Evolutionary conservation across 2,329 filamentous ascomycete genomes (phyloP).

Genomic region (Fusarium secorum): DNA sequence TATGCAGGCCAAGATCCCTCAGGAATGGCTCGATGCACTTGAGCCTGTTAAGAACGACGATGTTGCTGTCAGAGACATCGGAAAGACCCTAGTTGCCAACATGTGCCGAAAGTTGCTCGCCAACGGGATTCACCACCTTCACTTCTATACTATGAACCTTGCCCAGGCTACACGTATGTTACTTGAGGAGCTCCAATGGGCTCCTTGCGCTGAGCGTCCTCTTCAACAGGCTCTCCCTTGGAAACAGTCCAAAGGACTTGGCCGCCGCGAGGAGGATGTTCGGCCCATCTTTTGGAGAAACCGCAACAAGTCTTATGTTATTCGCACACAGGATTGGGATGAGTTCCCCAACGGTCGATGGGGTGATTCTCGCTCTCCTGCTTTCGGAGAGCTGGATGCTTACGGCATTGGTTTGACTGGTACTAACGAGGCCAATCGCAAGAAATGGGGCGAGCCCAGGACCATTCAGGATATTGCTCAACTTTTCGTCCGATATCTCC

Average conservation of each 20-base stretch:
- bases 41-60: constrained; percentile 98
- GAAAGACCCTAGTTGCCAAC: constrained; percentile 84
- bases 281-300: constrained; percentile 99
- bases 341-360: constrained; percentile 98
- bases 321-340: constrained; percentile 97
- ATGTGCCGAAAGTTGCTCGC: constrained; percentile 88
- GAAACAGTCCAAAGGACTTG: constrained; percentile 91
- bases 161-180: constrained; percentile 94
- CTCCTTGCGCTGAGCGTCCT: constrained; percentile 79
- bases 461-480: constrained; percentile 81
- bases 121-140: constrained; percentile 84
- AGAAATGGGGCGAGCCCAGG: constrained; percentile 89
- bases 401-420: constrained; percentile 95
- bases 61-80: constrained; percentile 86
- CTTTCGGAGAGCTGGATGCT: constrained; percentile 92
- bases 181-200: constrained; percentile 84
- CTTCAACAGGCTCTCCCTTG: constrained; percentile 92
- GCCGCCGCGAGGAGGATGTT: constrained; percentile 91
- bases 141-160: constrained; percentile 99
- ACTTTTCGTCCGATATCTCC: constrained; percentile 85
- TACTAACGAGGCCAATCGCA: constrained; percentile 93
- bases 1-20: constrained; percentile 85
- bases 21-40: constrained; percentile 79
- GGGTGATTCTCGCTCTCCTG: constrained; percentile 95
- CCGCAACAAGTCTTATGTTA: constrained; percentile 92